Evolutionary conservation across 1,284 basidiomycete genomes (phyloP), one percentile per base, ranked within the genome.

Genomic region (Xerocomus cyaneibrunnescens): DNA sequence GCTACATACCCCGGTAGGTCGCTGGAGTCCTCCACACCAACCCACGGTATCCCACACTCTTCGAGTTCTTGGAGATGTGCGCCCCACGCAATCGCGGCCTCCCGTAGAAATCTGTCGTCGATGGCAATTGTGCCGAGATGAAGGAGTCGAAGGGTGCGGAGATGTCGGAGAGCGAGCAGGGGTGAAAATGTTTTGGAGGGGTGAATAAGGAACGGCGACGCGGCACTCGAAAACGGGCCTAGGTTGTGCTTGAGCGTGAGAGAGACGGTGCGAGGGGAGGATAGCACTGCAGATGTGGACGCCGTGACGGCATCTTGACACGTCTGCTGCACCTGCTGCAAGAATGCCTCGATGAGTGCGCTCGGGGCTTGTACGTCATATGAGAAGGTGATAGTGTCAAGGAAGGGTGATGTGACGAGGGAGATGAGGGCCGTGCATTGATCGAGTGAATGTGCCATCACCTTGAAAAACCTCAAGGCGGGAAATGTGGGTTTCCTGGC

Each of bases 161-260:
- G 36, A 3, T 52, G 38, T 7, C 51, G 56, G 12, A 70, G 52
- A 23, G 45, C 27, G 27, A 66, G 55, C 2, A 69, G 53, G 13
- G 68, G 67, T 0, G 49, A 46, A 16, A 66, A 46, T 2, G 55
- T 57, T 35, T 61, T 44, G 12, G 62, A 51, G 28, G 61, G 46
- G 47, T 54, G 57, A 47, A 69, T 51, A 34, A 68, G 45, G 32
- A 56, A 69, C 23, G 67, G 65, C 1, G 49, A 22, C 3, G 42
- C 16, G 7, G 61, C 43, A 30, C 54, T 60, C 16, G 62, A 56
- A 40, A 48, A 50, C 8, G 51, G 48, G 22, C 56, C 52, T 1
- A 67, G 54, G 37, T 59, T 62, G 42, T 67, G 67, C 39, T 66
- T 69, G 19, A 70, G 51, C 16, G 52, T 61, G 43, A 71, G 51